Conservation (phyloP, 345 rosid genomes). For the Dovyalis caffra region DNA sequence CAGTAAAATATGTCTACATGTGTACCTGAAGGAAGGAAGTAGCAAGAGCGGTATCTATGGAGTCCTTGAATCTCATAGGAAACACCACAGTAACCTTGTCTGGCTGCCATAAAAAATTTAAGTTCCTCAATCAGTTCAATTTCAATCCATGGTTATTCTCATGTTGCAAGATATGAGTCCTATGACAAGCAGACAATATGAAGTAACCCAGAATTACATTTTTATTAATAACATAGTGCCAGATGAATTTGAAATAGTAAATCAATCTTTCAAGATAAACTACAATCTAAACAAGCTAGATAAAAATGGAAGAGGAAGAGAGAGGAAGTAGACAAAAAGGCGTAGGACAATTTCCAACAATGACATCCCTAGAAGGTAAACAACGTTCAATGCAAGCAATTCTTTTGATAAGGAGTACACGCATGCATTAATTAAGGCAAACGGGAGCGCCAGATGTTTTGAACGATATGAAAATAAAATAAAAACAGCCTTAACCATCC, state of each 20-base stretch:
- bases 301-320: too few relatives aligned
- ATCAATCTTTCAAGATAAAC: background rate
- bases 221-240: background rate
- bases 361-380: background rate
- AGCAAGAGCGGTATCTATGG: slow-evolving; percentile 72
- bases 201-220: background rate
- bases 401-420: background rate
- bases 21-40: slow-evolving; percentile 91
- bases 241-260: background rate
- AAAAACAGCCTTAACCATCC: background rate
- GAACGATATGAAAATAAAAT: background rate
- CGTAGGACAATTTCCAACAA: background rate
- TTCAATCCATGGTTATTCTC: background rate
- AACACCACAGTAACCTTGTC: slow-evolving; percentile 82
- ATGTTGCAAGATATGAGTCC: background rate
- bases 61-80: slow-evolving; percentile 94
- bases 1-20: slow-evolving; percentile 9
- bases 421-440: background rate
- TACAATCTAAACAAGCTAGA: background rate
- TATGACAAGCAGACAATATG: background rate
- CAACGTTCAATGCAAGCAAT: background rate
- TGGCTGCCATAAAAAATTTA: slow-evolving; percentile 45
- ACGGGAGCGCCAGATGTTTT: background rate
- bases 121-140: slow-evolving; percentile 8
- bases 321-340: background rate